These are phyloP conservation scores for Pythium phragmitis DNA, from an alignment of 352 stramenopile species.

Conservation along the genomic window DNA sequence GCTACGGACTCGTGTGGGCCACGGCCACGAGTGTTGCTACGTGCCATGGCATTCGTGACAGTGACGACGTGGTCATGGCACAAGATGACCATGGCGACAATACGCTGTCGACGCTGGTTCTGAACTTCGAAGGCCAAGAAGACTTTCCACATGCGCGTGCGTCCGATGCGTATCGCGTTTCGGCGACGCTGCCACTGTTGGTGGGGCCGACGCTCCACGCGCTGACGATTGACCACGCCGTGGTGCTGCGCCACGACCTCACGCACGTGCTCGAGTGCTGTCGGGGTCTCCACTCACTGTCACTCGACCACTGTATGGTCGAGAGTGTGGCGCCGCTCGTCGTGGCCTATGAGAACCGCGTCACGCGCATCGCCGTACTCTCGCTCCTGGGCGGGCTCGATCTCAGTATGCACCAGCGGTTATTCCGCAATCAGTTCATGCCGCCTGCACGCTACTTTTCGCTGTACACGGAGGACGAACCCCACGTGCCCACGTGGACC, in stretches of 20 bases:
- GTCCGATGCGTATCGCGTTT: neutral
- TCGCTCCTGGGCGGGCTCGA: neutral
- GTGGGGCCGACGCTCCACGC: neutral
- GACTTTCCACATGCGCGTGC: neutral
- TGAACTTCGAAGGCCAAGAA: neutral
- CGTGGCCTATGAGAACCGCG: neutral
- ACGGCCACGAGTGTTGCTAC: neutral
- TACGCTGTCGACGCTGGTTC: neutral
- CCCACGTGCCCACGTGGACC: neutral
- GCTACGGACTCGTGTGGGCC: conserved; percentile 3
- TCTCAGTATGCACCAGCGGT: neutral
- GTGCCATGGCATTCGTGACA: neutral
- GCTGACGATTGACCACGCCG: neutral
- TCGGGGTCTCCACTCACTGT: neutral
- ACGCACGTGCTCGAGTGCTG: neutral
- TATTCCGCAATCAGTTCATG: neutral
- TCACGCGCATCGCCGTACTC: neutral
- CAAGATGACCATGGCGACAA: neutral
- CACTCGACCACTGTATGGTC: neutral
- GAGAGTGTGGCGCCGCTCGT: neutral
- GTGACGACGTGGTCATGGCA: conserved; percentile 1
- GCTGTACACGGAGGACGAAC: neutral
- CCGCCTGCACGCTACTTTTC: no score
- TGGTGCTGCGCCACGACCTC: neutral
- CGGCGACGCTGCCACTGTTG: neutral